Evolutionary conservation across 176 grass and related monocot species (phyloP), one percentile per base, ranked within the genome.

Genomic region (Metroxylon sagu): DNA sequence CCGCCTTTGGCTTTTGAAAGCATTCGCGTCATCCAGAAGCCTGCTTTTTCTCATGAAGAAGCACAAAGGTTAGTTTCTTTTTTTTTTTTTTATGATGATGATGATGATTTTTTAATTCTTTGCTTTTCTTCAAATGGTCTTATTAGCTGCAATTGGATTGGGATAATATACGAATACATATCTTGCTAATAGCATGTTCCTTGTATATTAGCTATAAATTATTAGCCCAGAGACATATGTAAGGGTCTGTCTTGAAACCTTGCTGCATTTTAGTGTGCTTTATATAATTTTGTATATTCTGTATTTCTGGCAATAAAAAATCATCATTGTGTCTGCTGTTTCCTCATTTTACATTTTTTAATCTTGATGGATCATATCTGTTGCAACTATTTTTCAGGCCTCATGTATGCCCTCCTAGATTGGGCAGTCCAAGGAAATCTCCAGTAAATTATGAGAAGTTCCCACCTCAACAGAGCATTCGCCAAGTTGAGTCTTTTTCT

Each of bases 51-150:
- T 76, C 62, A 48, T 56, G 76, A 57, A 56, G 77, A 57, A 53
- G 77, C 39, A 48, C 83, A 80, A 15, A 82, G 67, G 87, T 90
- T 60, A 85, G 49, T 48, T 60, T 54, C 26, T 74, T 52, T 74
- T 14, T 54, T 69, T 23, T 59, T 25, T 74, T 28, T 65, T 79
- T 0, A 23, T 23, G 21, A 23, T 23, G 21, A 23, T 23, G 21
- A 23, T 23, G 55, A 16, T 68, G 53, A 26, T 50, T 71, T 71
- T 59, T 31, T 65, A 67, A 75, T 12, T 48, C 49, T 18, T 16
- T 88, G 64, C 28, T 17, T 14, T 78, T 72, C 8, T 14, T 65
- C 16, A 65, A 25, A 50, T 50, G 16, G 3, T 15, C 49, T 70
- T 69, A 8, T 68, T 8, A n/a, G 35, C 6, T 10, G 35, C 0